Base-by-base conservation (phyloP, 83 land plant species). In the Picea abies region DNA sequence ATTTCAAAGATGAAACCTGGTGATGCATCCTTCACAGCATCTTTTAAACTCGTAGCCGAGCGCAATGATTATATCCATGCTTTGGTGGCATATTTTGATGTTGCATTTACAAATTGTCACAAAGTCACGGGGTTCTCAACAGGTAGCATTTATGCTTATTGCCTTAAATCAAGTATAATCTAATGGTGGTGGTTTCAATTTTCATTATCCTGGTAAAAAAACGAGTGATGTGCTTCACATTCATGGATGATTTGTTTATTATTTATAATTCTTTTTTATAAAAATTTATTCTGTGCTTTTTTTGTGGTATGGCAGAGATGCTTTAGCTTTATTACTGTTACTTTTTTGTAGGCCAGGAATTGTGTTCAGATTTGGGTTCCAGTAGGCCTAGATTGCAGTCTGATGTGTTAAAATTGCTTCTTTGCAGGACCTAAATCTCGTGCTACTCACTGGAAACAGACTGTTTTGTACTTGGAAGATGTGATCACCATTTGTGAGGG, bases 371-470 rank as follows among this genome's bases (percentile, higher is more conserved):
- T 71, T 71, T 71, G 10, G 7, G 47, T 41, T 5, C 37, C 37
- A 68, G 5, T 37, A 47, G 44, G 6, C 22, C 20, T 2, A 35
- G 19, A 70, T 17, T 32, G 7, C 19, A 80, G 44, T 26, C 9
- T 78, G 32, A 26, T 81, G 32, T 82, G 64, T 73, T 68, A 7
- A 10, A 70, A 58, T 79, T 61, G 39, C 26, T 82, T 82, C 17
- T 84, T 3, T 84, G 56, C 91, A 97, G 99, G 99, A 19, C 99
- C 99, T 23, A 94, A 81, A 82, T 91, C 99, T 65, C 85, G 95
- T 23, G 90, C 91, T 37, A 97, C 99, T 25, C 99, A 97, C 80
- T 97, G 99, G 99, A 97, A 97, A 84, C 99, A 97, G 82, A 96
- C 99, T 17, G 99, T 97, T 20, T 80, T 97, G 65, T 97, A 97